These are phyloP conservation scores for Dalbergia oliveri DNA, from an alignment of 306 rosid genomes.

Conservation along the genomic window DNA sequence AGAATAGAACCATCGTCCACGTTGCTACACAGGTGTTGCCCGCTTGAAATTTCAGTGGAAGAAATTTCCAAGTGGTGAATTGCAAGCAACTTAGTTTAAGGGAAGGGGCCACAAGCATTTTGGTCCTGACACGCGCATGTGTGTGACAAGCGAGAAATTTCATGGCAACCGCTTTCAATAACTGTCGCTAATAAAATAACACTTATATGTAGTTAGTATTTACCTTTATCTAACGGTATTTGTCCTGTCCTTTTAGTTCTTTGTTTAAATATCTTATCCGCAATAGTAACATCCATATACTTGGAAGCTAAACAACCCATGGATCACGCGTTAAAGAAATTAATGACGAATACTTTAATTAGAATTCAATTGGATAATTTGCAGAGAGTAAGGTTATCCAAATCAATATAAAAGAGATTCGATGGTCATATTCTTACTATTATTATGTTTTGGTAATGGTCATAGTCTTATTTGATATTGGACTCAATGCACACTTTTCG, in stretches of 20 bases:
- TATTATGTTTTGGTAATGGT: too few species aligned
- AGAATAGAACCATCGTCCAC: background rate
- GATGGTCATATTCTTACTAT: too few species aligned
- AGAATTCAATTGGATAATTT: too few species aligned
- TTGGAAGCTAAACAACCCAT: background rate
- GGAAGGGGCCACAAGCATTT: background rate
- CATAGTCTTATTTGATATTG: too few species aligned
- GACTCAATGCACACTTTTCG: too few species aligned
- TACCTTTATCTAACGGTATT: background rate
- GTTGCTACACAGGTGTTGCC: slow-evolving; percentile 18
- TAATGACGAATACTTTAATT: background rate
- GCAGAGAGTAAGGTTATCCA: background rate
- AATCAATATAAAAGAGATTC: background rate
- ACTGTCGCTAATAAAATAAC: background rate
- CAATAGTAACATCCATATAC: background rate
- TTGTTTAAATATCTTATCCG: background rate
- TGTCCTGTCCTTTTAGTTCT: too few species aligned
- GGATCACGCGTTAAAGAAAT: background rate
- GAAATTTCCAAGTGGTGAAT: background rate
- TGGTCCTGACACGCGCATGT: background rate
- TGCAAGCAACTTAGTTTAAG: background rate
- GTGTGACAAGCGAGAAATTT: background rate
- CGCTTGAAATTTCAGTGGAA: background rate
- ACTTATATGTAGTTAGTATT: background rate
- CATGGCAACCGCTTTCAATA: background rate